Percentiles rank a stretch among this genome's conserved stretches.
Conservation (phyloP, 2,329 filamentous ascomycete species). For the Diaporthe sp. region DNA sequence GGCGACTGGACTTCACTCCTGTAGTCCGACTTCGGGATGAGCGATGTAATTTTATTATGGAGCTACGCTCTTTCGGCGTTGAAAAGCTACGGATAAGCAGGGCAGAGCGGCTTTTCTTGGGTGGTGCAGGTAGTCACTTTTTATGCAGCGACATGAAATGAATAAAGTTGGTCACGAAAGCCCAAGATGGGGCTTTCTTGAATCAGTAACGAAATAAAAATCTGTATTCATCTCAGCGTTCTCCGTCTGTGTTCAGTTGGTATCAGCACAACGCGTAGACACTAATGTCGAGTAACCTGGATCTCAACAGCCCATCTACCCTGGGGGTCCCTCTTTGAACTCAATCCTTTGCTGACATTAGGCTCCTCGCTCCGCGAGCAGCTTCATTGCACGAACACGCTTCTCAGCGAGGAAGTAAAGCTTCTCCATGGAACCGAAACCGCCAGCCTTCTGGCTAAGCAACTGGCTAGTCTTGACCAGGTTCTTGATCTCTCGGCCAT, state of each 20-base stretch:
- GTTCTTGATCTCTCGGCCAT: slow-evolving; percentile 14
- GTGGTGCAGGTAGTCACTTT: not conserved
- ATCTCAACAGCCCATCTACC: not conserved
- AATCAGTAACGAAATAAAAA: not conserved
- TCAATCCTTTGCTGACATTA: not conserved
- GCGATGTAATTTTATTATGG: not conserved
- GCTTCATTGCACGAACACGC: slow-evolving; percentile 5
- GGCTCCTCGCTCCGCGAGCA: not conserved
- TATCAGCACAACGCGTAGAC: not conserved
- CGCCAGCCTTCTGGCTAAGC: slow-evolving; percentile 1
- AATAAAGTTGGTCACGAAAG: not conserved
- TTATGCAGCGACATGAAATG: not conserved
- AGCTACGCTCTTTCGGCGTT: not conserved
- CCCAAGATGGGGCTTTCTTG: too few relatives aligned
- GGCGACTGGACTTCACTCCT: not conserved
- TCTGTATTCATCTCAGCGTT: not conserved
- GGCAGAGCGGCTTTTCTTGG: not conserved
- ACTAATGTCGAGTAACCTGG: not conserved
- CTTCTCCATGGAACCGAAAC: slow-evolving; percentile 9
- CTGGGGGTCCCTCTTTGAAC: not conserved
- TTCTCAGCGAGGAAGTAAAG: not conserved
- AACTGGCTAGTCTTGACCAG: slow-evolving; percentile 6
- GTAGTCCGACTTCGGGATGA: not conserved
- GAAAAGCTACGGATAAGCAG: not conserved
- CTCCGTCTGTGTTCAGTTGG: not conserved